A percentile compares a stretch with the other conserved stretches of the same genome.
Conservation (phyloP, 768 basidiomycete species). For the Sarcodon sp. region DNA sequence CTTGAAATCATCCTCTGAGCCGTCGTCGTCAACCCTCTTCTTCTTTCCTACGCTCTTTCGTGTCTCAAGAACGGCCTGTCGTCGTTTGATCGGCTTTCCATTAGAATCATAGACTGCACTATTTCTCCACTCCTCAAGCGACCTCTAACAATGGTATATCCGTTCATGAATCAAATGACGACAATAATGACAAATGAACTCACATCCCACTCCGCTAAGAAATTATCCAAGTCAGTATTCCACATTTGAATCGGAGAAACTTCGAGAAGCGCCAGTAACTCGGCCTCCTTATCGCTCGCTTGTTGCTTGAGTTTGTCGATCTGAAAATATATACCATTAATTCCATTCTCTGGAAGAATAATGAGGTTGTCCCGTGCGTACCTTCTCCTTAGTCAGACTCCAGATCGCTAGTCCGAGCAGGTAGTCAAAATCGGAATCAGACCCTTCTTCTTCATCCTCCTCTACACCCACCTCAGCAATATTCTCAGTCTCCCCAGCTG, state of each 20-base stretch:
- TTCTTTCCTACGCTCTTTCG: constrained; percentile 32
- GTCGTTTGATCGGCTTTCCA: constrained; percentile 42
- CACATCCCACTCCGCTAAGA: constrained; percentile 80
- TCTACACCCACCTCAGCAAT: constrained; percentile 41
- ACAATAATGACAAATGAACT: constrained; percentile 13
- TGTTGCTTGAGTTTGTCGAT: constrained; percentile 77
- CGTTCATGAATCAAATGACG: constrained; percentile 1
- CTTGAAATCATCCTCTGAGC: constrained; percentile 43
- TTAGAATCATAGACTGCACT: constrained; percentile 28
- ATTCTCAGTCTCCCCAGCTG: constrained; percentile 51
- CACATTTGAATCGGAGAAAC: constrained; percentile 76
- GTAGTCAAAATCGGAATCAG: constrained; percentile 75
- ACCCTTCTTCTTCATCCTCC: constrained; percentile 33
- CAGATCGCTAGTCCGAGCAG: constrained; percentile 91
- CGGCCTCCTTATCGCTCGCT: constrained; percentile 70
- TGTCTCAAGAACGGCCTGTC: constrained; percentile 42
- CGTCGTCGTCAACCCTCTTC: constrained; percentile 25
- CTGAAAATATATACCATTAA: constrained; percentile 22
- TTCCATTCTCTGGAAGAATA: not conserved
- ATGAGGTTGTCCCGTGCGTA: constrained; percentile 12
- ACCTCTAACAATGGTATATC: constrained; percentile 16
- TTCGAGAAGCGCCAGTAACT: constrained; percentile 66
- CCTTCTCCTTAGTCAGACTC: constrained; percentile 91
- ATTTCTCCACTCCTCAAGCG: constrained; percentile 28
- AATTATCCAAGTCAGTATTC: constrained; percentile 79